Base-by-base conservation (phyloP, 2,329 filamentous ascomycete genomes). In the Penicillium sp. region DNA sequence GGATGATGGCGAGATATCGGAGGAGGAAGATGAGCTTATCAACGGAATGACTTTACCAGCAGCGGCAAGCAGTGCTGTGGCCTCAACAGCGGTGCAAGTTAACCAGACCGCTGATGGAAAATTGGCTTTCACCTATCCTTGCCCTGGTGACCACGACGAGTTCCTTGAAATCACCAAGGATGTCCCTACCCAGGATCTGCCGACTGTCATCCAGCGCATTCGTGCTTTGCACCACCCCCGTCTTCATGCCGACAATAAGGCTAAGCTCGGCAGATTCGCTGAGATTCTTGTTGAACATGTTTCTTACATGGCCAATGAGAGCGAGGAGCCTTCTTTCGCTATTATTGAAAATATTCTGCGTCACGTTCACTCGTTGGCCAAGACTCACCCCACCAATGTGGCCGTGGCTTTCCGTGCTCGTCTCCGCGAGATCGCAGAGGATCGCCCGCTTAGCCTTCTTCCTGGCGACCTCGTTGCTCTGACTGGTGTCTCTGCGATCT, bases 201-300 rank as follows among this genome's bases (percentile, higher is more conserved):
- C 93, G 0, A 90, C 86, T 0, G 89, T 96, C 43, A 83, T 99
- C 26, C 93, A 97, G 76, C 87, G 94, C 62, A 95, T 99, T 69
- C 88, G 95, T 77, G 90, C 93, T 13, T 81, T 97, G n/a, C 90
- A 98, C 74, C 93, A 98, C 73, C 91, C 94, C 7, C 93, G 94
- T 67, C 84, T 99, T 35, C 87, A 90, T 64, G 86, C 86, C 66
- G 87, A 89, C 61, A 97, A 99, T 80, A 97, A 97, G 79, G 84
- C 86, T 65, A 93, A 91, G 71, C 85, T 98, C 14, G 82, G 82
- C 75, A 86, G 61, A 7, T 84, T 84, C 61, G 75, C 81, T 8
- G 70, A 71, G 54, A 73, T 83, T 28, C 74, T 84, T 6, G 77
- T 84, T 19, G 74, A 82, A 59, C 86, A 89, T 71, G 78, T 89